These are phyloP conservation scores for Eruca vesicaria DNA, from an alignment of 441 rosid genomes.

Conservation along the genomic window DNA sequence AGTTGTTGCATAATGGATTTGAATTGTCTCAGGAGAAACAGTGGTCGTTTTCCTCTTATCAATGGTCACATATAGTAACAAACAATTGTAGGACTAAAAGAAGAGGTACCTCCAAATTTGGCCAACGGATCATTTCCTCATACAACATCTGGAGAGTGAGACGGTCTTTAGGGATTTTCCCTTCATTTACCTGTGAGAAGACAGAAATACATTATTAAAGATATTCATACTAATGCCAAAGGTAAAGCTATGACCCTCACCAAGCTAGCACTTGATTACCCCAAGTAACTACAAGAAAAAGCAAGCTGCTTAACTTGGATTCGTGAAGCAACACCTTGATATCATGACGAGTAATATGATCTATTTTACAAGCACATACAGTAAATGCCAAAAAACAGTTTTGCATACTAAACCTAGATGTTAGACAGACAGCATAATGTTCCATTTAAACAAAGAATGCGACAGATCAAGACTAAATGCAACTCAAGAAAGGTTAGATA, in stretches of 20 bases:
- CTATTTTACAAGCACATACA: neutral
- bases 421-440: slow-evolving; percentile 6
- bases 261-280: neutral
- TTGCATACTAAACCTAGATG: neutral
- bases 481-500: neutral
- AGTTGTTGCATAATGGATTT: neutral
- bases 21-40: neutral
- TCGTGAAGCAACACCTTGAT: neutral
- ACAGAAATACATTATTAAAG: neutral
- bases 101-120: slow-evolving; percentile 78
- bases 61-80: neutral
- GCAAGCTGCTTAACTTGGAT: neutral
- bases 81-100: neutral
- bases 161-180: slow-evolving; percentile 73
- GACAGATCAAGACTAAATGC: slow-evolving; percentile 16
- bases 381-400: neutral
- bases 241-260: neutral
- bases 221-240: slow-evolving; percentile 1
- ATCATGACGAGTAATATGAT: neutral
- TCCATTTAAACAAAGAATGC: neutral
- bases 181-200: slow-evolving; percentile 66
- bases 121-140: slow-evolving; percentile 87
- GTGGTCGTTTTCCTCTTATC: neutral
- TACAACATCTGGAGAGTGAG: slow-evolving; percentile 70
- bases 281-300: neutral